Percentiles rank a stretch among this genome's conserved stretches.
phyloP scores from a whole-genome alignment of 129 eudicot genomes.

The Escallonia rubra region DNA sequence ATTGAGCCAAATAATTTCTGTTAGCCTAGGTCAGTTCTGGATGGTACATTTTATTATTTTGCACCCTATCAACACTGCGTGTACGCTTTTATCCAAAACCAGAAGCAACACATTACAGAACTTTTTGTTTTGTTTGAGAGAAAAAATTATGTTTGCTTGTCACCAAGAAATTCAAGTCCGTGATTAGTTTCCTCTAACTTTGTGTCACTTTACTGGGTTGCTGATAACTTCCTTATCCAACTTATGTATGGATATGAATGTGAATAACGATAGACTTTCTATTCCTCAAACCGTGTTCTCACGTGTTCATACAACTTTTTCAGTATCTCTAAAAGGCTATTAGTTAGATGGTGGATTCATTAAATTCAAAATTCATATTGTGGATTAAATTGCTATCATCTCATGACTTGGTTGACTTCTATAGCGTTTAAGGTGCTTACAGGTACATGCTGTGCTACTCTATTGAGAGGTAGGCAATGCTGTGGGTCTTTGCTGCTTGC shows the following conservation, averaged over 20 bases:
- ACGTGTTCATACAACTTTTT: not conserved
- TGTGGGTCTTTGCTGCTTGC: conserved; percentile 2
- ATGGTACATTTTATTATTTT: too few relatives aligned
- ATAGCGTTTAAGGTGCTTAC: conserved; percentile 10
- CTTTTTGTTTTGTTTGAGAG: too few relatives aligned
- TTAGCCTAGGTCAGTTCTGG: too few relatives aligned
- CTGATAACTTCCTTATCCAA: too few relatives aligned
- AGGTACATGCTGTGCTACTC: conserved; percentile 12
- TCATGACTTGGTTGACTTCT: too few relatives aligned
- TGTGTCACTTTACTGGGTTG: too few relatives aligned
- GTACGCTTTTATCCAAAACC: too few relatives aligned
- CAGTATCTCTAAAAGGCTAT: not conserved
- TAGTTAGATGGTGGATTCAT: not conserved
- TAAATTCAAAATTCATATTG: not conserved
- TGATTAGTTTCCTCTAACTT: not conserved
- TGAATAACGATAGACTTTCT: not conserved
- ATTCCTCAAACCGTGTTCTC: not conserved
- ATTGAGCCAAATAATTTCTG: too few relatives aligned
- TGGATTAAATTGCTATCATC: not conserved
- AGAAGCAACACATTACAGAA: too few relatives aligned
- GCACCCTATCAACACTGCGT: too few relatives aligned
- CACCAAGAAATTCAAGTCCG: not conserved
- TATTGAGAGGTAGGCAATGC: conserved; percentile 4
- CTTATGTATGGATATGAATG: not conserved
- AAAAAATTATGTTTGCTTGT: too few relatives aligned